Conservation (phyloP, 148 eudicot species). For the Silene conica region DNA sequence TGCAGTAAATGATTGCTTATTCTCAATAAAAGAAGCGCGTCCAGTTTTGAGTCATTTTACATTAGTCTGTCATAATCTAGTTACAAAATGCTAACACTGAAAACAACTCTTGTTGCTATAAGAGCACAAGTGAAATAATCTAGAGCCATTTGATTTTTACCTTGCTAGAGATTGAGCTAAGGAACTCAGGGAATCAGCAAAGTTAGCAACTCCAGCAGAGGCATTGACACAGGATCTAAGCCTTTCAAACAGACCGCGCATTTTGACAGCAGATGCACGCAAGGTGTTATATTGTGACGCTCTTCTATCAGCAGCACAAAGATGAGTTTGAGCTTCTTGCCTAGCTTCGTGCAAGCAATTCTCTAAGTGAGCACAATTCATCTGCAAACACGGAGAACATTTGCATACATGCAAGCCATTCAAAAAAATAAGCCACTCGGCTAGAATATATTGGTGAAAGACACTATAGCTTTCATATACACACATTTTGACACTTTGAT, state of each 20-base stretch:
- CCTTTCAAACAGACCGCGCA: slow-evolving; percentile 80
- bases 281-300: slow-evolving; percentile 78
- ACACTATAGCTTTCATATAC: neutral
- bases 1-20: neutral
- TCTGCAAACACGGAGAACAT: slow-evolving; percentile 34
- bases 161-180: slow-evolving; percentile 79
- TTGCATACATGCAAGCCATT: neutral
- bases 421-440: neutral
- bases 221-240: slow-evolving; percentile 60
- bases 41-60: neutral
- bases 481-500: neutral
- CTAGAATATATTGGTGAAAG: neutral
- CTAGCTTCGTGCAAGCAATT: slow-evolving; percentile 92
- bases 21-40: neutral
- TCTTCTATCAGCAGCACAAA: slow-evolving; percentile 89
- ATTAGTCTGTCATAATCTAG: neutral
- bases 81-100: neutral
- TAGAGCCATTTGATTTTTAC: slow-evolving; percentile 33
- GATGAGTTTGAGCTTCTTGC: slow-evolving; percentile 95
- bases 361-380: slow-evolving; percentile 96
- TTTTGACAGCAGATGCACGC: slow-evolving; percentile 78
- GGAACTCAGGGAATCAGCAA: slow-evolving; percentile 68
- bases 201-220: slow-evolving; percentile 59
- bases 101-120: neutral
- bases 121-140: neutral